Evolutionary conservation across 768 basidiomycete species (phyloP).

Genomic region (Amanita phalloides): DNA sequence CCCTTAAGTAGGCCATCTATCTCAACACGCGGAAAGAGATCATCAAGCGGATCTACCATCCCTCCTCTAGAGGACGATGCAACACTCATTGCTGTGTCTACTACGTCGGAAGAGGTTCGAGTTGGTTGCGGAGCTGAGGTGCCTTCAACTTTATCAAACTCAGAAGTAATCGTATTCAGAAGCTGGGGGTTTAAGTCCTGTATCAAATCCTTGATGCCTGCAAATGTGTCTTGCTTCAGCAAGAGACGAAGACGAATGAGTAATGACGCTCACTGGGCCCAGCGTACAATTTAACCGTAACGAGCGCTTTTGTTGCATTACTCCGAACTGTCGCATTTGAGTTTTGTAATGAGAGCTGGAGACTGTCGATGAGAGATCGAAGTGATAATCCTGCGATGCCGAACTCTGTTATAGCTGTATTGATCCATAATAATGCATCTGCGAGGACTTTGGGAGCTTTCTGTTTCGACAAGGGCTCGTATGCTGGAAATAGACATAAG

Average conservation of each 20-base stretch:
- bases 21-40: conserved; percentile 92
- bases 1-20: conserved; percentile 78
- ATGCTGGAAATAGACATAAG: conserved; percentile 39
- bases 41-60: conserved; percentile 72
- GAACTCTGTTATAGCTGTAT: conserved; percentile 78
- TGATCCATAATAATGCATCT: conserved; percentile 85
- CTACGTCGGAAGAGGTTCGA: conserved; percentile 68
- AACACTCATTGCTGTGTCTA: conserved; percentile 31
- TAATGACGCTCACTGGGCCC: conserved; percentile 53
- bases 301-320: conserved; percentile 86
- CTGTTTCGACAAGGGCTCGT: conserved; percentile 88
- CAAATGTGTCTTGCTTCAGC: background rate
- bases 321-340: conserved; percentile 92
- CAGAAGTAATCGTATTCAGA: conserved; percentile 76
- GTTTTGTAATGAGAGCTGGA: conserved; percentile 80
- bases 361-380: conserved; percentile 78
- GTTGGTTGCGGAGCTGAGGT: conserved; percentile 67
- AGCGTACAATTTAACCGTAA: conserved; percentile 86
- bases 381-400: conserved; percentile 83
- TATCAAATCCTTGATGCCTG: conserved; percentile 85
- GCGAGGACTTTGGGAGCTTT: conserved; percentile 97
- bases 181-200: conserved; percentile 94
- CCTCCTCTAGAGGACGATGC: conserved; percentile 30
- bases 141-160: conserved; percentile 90
- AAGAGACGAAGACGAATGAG: background rate